Conservation (phyloP, 495 filamentous ascomycete species). For the Apiosordaria backusii region DNA sequence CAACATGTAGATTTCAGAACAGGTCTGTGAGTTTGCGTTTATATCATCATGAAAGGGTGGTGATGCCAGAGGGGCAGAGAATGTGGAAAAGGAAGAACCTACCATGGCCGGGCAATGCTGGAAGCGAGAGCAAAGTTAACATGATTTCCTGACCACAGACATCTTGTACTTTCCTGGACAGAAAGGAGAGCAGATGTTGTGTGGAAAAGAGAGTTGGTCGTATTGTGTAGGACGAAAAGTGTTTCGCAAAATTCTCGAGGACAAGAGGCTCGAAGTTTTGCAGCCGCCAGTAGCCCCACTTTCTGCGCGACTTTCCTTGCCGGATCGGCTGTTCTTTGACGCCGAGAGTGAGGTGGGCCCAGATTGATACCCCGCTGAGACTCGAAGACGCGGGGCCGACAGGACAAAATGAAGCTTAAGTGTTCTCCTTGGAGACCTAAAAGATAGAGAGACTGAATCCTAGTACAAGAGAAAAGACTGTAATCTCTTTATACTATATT, state of each 20-base stretch:
- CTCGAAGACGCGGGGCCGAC: neutral
- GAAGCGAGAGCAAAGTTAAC: neutral
- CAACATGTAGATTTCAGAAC: constrained; percentile 53
- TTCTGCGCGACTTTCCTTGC: neutral
- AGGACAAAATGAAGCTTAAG: no score
- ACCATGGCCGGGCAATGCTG: neutral
- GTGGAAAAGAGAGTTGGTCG: neutral
- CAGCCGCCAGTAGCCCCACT: neutral
- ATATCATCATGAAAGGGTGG: constrained; percentile 43
- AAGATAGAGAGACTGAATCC: no score
- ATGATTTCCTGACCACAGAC: neutral
- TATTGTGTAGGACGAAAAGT: neutral
- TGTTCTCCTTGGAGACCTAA: no score
- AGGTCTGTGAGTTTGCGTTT: constrained; percentile 54
- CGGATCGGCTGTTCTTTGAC: constrained; percentile 15
- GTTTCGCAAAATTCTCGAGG: neutral
- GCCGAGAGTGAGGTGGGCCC: constrained; percentile 10
- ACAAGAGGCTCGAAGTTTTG: neutral
- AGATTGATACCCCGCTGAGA: constrained; percentile 3
- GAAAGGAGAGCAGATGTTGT: neutral
- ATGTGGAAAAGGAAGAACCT: constrained; percentile 4
- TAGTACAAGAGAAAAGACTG: no score
- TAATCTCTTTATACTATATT: no score
- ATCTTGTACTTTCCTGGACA: neutral
- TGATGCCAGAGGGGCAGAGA: neutral